These are phyloP conservation scores for Bassia scoparia DNA, from an alignment of 148 eudicot genomes.

Conservation along the genomic window DNA sequence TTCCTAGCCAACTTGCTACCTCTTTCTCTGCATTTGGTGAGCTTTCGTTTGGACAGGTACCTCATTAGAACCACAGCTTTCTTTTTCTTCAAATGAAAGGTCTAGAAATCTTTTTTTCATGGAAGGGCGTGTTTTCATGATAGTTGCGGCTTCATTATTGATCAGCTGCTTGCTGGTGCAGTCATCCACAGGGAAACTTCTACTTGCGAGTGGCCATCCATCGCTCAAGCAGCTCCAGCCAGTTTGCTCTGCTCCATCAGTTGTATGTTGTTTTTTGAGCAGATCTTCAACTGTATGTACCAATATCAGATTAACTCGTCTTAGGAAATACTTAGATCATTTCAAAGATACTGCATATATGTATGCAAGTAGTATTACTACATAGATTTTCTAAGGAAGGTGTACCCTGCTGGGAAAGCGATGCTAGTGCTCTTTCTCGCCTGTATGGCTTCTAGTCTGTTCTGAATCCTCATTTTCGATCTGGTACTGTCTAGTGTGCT, in stretches of 20 bases:
- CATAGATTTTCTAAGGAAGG: background rate
- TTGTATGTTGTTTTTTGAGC: slow-evolving; percentile 60
- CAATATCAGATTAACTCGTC: background rate
- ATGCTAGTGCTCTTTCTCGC: slow-evolving; percentile 84
- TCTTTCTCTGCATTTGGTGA: slow-evolving; percentile 19
- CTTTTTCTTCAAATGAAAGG: slow-evolving; percentile 63
- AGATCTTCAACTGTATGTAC: slow-evolving; percentile 50
- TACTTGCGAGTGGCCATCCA: slow-evolving; percentile 86
- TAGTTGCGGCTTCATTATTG: slow-evolving; percentile 19
- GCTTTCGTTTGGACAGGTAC: slow-evolving; percentile 41
- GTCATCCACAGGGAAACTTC: slow-evolving; percentile 41
- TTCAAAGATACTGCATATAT: too few relatives aligned
- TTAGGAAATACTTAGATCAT: background rate
- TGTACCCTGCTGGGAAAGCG: slow-evolving; percentile 85
- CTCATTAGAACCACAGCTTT: slow-evolving; percentile 88
- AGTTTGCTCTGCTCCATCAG: slow-evolving; percentile 43
- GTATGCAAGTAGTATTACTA: background rate
- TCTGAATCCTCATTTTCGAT: slow-evolving; percentile 57
- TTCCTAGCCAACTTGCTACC: slow-evolving; percentile 19
- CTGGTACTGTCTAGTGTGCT: slow-evolving; percentile 68
- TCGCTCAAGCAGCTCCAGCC: slow-evolving; percentile 87
- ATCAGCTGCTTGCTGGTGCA: slow-evolving; percentile 34
- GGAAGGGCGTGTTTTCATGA: slow-evolving; percentile 27
- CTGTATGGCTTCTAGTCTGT: slow-evolving; percentile 79
- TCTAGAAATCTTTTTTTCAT: slow-evolving; percentile 35